These are phyloP conservation scores for Fraxinus velutina DNA, from an alignment of 305 asterid genomes.

Conservation along the genomic window DNA sequence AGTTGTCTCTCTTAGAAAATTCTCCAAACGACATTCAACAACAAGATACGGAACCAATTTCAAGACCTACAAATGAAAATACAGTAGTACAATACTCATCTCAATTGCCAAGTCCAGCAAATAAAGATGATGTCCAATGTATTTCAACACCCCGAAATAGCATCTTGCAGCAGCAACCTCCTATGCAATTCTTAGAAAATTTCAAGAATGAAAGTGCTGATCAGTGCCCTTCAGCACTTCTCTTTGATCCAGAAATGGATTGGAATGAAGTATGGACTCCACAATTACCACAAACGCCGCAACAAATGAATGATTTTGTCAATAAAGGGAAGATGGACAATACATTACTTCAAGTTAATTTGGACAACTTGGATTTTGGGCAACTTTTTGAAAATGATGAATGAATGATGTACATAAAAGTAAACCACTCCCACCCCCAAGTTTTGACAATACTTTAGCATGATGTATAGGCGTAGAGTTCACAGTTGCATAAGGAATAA, in stretches of 20 bases:
- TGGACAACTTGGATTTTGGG: conserved; percentile 27
- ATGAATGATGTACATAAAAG: not conserved
- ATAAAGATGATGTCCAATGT: not conserved
- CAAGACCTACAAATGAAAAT: not conserved
- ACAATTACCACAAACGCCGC: conserved; percentile 9
- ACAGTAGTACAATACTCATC: not conserved
- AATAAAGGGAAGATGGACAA: conserved; percentile 19
- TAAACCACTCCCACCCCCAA: not conserved
- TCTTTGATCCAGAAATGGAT: conserved; percentile 20
- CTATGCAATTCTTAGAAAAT: not conserved
- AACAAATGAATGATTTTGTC: conserved; percentile 20
- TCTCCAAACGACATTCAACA: not conserved
- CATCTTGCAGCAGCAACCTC: not conserved
- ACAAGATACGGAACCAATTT: not conserved
- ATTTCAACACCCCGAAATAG: not conserved
- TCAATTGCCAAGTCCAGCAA: not conserved
- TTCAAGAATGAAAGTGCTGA: not conserved
- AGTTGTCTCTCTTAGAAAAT: not conserved
- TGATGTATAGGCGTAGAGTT: not conserved
- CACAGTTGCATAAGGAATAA: not conserved
- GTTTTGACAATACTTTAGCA: not conserved
- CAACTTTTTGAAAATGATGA: conserved; percentile 19
- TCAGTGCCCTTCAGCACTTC: not conserved
- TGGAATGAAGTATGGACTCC: conserved; percentile 16
- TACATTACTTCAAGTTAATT: conserved; percentile 19